These are phyloP conservation scores for Oryza nivara DNA, from an alignment of 176 grass and related monocot genomes.

Conservation along the genomic window DNA sequence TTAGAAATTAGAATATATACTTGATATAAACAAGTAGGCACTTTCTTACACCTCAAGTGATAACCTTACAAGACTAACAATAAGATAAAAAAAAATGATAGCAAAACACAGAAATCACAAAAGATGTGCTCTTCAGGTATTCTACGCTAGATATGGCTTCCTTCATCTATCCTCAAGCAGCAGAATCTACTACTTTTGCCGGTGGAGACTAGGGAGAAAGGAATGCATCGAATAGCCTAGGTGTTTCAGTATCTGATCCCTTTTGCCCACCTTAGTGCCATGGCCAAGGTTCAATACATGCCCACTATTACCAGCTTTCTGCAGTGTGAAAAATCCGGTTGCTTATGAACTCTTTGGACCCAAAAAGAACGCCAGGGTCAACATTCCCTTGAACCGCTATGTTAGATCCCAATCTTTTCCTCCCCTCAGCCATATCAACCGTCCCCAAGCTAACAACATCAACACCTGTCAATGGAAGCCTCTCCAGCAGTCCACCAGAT, in stretches of 20 bases:
- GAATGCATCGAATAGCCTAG: constrained; percentile 23
- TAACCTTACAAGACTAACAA: constrained; percentile 48
- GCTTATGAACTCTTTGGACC: constrained; percentile 93
- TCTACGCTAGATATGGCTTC: constrained; percentile 51
- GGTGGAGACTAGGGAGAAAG: constrained; percentile 25
- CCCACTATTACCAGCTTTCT: constrained; percentile 76
- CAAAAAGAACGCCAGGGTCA: constrained; percentile 95
- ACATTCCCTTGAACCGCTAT: constrained; percentile 93
- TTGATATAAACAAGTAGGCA: constrained; percentile 46
- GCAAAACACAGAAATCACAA: constrained; percentile 25
- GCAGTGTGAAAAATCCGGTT: constrained; percentile 73
- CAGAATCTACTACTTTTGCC: constrained; percentile 42
- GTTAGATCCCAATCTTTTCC: constrained; percentile 79
- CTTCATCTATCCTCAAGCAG: constrained; percentile 54
- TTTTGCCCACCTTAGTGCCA: constrained; percentile 93
- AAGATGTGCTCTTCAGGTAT: constrained; percentile 22
- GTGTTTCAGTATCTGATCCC: constrained; percentile 71
- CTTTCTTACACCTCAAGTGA: constrained; percentile 28
- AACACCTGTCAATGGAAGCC: constrained; percentile 78
- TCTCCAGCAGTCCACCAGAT: constrained; percentile 87
- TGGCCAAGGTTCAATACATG: constrained; percentile 97
- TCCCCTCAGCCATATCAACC: constrained; percentile 94
- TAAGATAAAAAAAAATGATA: constrained; percentile 25
- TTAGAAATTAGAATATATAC: neutral
- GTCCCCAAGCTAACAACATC: constrained; percentile 98